These are phyloP conservation scores for Corylus heterophylla DNA, from an alignment of 306 rosid genomes.

Conservation along the genomic window DNA sequence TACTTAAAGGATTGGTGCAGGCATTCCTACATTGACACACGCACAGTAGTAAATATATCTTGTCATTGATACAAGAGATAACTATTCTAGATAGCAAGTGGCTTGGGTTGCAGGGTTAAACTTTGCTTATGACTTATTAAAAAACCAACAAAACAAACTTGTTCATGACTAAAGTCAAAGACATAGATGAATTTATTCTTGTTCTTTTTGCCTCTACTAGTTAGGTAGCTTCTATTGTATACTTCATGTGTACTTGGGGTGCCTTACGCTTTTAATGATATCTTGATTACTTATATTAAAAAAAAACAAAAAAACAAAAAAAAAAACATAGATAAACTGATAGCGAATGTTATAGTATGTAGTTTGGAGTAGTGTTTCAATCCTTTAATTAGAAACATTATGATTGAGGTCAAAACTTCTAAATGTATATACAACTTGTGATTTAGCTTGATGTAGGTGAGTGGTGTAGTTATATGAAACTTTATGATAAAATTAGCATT, in stretches of 20 bases:
- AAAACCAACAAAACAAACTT: neutral
- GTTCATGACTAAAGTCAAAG: neutral
- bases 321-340: neutral
- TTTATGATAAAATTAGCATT: neutral
- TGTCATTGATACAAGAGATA: neutral
- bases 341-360: neutral
- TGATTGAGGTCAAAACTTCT: neutral
- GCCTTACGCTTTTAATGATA: too few relatives aligned
- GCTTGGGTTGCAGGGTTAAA: neutral
- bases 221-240: too few relatives aligned
- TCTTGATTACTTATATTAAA: too few relatives aligned
- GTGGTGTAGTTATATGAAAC: neutral
- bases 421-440: neutral
- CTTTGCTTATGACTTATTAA: neutral
- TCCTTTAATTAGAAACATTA: neutral
- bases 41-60: neutral
- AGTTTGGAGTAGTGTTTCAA: neutral
- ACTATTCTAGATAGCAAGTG: neutral
- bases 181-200: neutral
- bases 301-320: too few relatives aligned
- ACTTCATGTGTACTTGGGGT: too few relatives aligned
- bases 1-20: neutral
- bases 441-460: neutral
- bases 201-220: too few relatives aligned
- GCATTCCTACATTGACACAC: neutral